Evolutionary conservation across 163 green algal genomes (phyloP), one percentile per base, ranked within the genome.

Genomic region (Chlamydomonas reinhardtii): DNA sequence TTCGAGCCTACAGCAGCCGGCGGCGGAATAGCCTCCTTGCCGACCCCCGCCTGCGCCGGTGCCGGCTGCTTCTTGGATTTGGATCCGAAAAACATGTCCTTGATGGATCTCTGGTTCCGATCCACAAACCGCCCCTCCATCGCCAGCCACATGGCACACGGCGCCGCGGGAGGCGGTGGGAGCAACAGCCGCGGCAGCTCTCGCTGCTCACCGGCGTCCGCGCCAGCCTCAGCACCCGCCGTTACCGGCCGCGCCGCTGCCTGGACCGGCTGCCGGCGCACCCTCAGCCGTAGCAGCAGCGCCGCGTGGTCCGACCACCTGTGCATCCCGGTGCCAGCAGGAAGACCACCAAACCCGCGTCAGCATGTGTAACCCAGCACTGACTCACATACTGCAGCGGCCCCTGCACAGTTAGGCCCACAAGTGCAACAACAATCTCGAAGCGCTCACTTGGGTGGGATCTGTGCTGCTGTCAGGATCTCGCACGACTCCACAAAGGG

Each of bases 291-390:
- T 27, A 94, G 68, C 65, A 93, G 61, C 20, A 92, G 14, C 20
- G 83, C 91, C n/a, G 92, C 92, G 74, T 96, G 94, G 91, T 96
- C 94, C 76, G 91, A 95, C 95, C 95, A 98, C 48, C 48, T 56
- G 48, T 17, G 6, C n/a, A n/a, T n/a, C n/a, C n/a, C n/a, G n/a
- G 48, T 14, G 48, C 12, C 48, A 14, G 48, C 48, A 56, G 48
- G 48, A 12, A 56, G 48, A 14, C 48, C 6, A 54, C 11, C 6
- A 54, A 54, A n/a, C n/a, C n/a, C n/a, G n/a, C n/a, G n/a, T n/a
- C n/a, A n/a, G n/a, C n/a, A n/a, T n/a, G n/a, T n/a, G n/a, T n/a
- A n/a, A n/a, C n/a, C n/a, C n/a, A n/a, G n/a, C n/a, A n/a, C n/a
- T n/a, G n/a, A n/a, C n/a, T n/a, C n/a, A n/a, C n/a, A n/a, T n/a